These are phyloP conservation scores for Wallacemonas sp. DNA, from an alignment of 208 protist species.

Conservation along the genomic window DNA sequence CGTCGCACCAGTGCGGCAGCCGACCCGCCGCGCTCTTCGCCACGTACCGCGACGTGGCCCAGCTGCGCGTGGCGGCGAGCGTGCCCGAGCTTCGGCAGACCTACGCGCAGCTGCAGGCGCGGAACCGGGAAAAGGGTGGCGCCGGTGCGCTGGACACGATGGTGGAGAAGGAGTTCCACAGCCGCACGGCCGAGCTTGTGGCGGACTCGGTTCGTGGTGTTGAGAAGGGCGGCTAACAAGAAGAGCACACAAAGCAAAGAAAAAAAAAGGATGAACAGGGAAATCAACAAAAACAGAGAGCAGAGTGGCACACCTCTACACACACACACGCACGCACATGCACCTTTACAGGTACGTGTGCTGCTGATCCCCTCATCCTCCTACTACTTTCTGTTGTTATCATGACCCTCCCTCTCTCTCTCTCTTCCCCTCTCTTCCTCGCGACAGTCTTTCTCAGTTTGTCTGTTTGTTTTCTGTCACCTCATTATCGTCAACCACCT, in stretches of 20 bases:
- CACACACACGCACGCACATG: too few species aligned
- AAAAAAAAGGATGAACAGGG: conserved; percentile 15
- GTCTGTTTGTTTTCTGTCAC: not conserved
- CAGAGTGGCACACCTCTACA: too few species aligned
- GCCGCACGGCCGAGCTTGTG: conserved; percentile 48
- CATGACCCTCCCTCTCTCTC: too few species aligned
- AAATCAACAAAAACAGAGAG: conserved; percentile 13
- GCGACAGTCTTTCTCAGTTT: not conserved
- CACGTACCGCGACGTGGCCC: conserved; percentile 57
- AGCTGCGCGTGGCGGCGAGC: conserved; percentile 54
- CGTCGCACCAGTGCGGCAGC: conserved; percentile 47
- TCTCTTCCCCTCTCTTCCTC: not conserved
- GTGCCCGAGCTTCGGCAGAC: conserved; percentile 52
- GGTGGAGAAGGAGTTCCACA: conserved; percentile 46
- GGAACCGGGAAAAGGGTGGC: conserved; percentile 18
- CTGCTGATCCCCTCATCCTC: too few species aligned
- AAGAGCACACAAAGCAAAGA: conserved; percentile 10
- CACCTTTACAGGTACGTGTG: too few species aligned
- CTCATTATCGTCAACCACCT: not conserved
- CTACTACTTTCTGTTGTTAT: too few species aligned
- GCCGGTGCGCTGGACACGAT: conserved; percentile 27
- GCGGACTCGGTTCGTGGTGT: conserved; percentile 26
- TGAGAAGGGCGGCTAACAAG: conserved; percentile 15
- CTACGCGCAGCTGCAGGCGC: conserved; percentile 36
- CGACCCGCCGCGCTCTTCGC: conserved; percentile 44